Conservation (phyloP, 1,139 yeast species). For the Kurtzmaniella quercitrusa region DNA sequence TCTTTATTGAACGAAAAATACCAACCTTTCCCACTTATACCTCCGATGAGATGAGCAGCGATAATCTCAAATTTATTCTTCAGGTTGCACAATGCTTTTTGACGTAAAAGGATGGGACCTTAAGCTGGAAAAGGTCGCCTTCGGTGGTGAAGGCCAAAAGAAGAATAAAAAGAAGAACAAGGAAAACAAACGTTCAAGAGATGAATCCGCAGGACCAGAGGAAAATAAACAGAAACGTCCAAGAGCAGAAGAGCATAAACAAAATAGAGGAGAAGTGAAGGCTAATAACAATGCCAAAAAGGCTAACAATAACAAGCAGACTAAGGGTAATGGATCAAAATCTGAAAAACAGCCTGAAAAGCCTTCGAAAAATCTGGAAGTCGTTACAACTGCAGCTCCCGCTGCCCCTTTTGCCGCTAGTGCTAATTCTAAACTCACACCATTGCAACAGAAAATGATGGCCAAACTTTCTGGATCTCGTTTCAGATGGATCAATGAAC, state of each 20-base stretch:
- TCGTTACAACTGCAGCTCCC: constrained; percentile 8
- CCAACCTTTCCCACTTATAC: background rate
- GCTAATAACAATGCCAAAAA: constrained; percentile 12
- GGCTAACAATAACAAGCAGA: constrained; percentile 3
- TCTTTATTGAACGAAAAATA: background rate
- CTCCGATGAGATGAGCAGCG: constrained; percentile 4
- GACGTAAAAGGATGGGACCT: constrained; percentile 82
- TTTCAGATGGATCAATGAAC: constrained; percentile 97
- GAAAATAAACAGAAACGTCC: constrained; percentile 9
- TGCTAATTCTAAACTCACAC: constrained; percentile 56
- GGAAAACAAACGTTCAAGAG: constrained; percentile 19
- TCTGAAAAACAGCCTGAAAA: background rate
- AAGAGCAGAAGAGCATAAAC: constrained; percentile 5
- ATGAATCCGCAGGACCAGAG: constrained; percentile 11
- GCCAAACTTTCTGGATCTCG: constrained; percentile 91
- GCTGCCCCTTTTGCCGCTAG: constrained; percentile 13
- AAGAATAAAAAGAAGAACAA: constrained; percentile 29
- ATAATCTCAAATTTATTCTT: background rate
- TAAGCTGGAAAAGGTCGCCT: constrained; percentile 49
- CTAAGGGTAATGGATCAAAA: background rate
- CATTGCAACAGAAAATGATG: constrained; percentile 93
- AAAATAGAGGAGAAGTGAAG: constrained; percentile 5
- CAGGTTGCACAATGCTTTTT: constrained; percentile 35
- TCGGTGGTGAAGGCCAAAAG: constrained; percentile 32
- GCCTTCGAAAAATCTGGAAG: background rate